Base-by-base conservation (phyloP, 1,284 basidiomycete genomes). In the Exobasidium cylindrosporum region DNA sequence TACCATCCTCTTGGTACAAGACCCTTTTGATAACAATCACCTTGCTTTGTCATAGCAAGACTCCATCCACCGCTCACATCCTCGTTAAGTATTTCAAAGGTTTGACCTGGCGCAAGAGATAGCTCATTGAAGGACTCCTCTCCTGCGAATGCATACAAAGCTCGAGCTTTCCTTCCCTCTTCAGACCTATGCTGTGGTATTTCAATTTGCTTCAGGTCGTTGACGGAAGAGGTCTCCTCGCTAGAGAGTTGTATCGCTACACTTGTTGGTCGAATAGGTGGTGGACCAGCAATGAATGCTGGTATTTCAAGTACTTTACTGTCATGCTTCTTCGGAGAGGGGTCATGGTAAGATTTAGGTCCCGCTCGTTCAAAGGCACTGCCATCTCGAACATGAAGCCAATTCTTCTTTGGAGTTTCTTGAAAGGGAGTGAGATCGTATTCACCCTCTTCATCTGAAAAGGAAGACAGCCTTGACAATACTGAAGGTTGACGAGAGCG, bases 1-100 rank as follows among this genome's bases (percentile, higher is more conserved):
- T 74, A 75, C 67, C 69, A 75, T 0, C 73, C 73, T 44, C 62
- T 60, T 1, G 73, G 73, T 35, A 75, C 67, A 13, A 75, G 63
- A 7, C 73, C 73, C 65, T 31, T 60, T 14, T 26, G 13, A 46
- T 44, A 26, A 1, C 10, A 13, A 28, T 28, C 21, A 26, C 28
- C 29, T 32, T 6, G 13, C 29, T n/a, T 13, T 5, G n/a, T 24
- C 11, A 70, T 24, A 7, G 66, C 73, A 0, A 75, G 60, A 63
- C 72, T 72, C 73, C 73, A 75, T 3, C 73, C 73, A 5, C 66
- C 72, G 5, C 65, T 65, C 1, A 75, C 61, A 30, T 72, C 56
- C 54, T 71, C 69, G 30, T 70, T 71, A 57, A 75, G 54, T 40
- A 75, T 66, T 40, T 75, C 68, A 23, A 75, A 75, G 1, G 56